phyloP scores from a whole-genome alignment of 2,329 filamentous ascomycete species.

The Fusarium anthophilum region DNA sequence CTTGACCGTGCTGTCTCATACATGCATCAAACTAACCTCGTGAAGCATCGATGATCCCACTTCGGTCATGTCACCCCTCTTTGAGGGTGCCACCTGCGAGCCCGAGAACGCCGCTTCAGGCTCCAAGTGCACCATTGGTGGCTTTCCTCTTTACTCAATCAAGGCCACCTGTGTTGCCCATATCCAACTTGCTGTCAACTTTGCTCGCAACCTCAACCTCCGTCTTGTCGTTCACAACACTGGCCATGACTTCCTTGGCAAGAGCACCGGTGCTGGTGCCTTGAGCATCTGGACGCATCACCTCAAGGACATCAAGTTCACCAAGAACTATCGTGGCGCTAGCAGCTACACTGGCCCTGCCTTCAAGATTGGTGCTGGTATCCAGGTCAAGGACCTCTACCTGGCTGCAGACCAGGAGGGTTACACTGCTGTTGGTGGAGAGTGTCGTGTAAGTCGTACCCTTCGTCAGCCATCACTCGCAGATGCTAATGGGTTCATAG shows the following conservation, averaged over 20 bases:
- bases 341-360: constrained; percentile 59
- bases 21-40: neutral
- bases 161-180: constrained; percentile 54
- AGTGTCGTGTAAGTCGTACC: constrained; percentile 47
- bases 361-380: constrained; percentile 63
- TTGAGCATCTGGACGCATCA: constrained; percentile 53
- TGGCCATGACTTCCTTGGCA: constrained; percentile 63
- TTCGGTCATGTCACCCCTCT: constrained; percentile 54
- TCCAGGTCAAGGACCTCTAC: constrained; percentile 59
- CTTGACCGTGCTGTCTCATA: neutral
- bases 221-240: constrained; percentile 61
- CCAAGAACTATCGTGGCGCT: constrained; percentile 51
- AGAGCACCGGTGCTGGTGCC: constrained; percentile 63
- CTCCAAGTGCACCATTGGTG: constrained; percentile 52
- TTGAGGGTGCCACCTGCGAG: constrained; percentile 50
- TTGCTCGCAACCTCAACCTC: constrained; percentile 57
- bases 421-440: constrained; percentile 63
- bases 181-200: constrained; percentile 58
- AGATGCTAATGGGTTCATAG: neutral
- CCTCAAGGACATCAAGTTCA: constrained; percentile 53
- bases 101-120: constrained; percentile 40
- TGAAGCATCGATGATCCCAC: constrained; percentile 47
- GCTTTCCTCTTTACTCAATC: constrained; percentile 54
- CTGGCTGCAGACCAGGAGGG: constrained; percentile 56
- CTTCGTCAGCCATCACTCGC: fast-evolving